Conservation (phyloP, 495 filamentous ascomycete genomes). For the Jackrogersella multiformis region DNA sequence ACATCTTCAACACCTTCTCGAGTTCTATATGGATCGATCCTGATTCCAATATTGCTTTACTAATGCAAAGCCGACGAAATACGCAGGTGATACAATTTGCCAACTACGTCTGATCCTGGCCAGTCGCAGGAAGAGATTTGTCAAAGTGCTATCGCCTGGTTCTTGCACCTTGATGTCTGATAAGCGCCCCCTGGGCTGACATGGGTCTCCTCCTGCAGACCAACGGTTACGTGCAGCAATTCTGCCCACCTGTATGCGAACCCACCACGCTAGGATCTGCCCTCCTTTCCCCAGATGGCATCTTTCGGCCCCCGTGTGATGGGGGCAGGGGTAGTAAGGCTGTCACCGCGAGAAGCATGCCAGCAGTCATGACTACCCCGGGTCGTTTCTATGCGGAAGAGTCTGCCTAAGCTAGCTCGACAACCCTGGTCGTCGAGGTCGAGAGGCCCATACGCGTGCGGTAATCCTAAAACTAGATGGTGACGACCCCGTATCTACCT, state of each 20-base stretch:
- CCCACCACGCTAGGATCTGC: constrained; percentile 17
- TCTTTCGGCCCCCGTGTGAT: constrained; percentile 23
- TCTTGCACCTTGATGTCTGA: constrained; percentile 9
- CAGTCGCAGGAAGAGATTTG: constrained; percentile 3
- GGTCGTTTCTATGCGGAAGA: constrained; percentile 16
- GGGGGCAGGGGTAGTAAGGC: constrained; percentile 28
- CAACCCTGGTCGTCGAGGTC: constrained; percentile 14
- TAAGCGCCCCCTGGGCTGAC: constrained; percentile 18
- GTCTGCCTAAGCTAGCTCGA: constrained; percentile 24
- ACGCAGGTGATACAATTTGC: not conserved
- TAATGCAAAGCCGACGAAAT: not conserved
- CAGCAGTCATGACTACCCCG: constrained; percentile 21
- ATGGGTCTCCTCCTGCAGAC: constrained; percentile 21
- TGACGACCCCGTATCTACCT: constrained; percentile 16
- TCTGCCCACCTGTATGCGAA: not conserved
- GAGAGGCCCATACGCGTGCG: constrained; percentile 11
- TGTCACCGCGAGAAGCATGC: constrained; percentile 21
- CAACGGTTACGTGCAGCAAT: constrained; percentile 20
- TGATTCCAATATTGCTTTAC: not conserved
- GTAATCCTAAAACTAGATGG: constrained; percentile 19
- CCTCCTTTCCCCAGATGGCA: constrained; percentile 22
- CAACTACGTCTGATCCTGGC: not conserved
- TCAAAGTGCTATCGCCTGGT: constrained; percentile 1
- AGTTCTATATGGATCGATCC: not conserved
- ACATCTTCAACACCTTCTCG: not conserved